Percentiles rank a stretch among this genome's conserved stretches.
Conservation (phyloP, 208 protist genomes). For the Leishmania tropica region DNA sequence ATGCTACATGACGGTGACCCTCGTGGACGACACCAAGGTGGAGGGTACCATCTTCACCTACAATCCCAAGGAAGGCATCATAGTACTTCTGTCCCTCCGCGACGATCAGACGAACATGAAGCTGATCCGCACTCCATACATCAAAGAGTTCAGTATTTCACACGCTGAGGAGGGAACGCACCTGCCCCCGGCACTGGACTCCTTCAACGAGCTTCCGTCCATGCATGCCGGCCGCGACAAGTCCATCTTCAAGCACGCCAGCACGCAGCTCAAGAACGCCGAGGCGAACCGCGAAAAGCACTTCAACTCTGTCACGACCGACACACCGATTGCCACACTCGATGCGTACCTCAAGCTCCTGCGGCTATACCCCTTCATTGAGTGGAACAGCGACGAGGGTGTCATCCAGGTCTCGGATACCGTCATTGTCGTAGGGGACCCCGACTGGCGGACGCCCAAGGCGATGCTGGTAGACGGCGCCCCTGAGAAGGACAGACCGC, state of each 20-base stretch:
- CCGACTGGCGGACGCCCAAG: conserved; percentile 68
- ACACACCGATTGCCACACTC: conserved; percentile 72
- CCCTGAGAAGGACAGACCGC: conserved; percentile 44
- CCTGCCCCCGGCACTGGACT: conserved; percentile 63
- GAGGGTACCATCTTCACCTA: conserved; percentile 86
- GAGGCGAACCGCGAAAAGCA: conserved; percentile 41
- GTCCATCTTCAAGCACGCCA: conserved; percentile 84
- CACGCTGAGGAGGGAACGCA: conserved; percentile 42
- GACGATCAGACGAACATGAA: conserved; percentile 58
- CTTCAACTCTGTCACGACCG: conserved; percentile 45
- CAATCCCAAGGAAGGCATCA: conserved; percentile 69
- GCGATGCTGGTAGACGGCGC: conserved; percentile 61
- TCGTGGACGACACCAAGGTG: conserved; percentile 65
- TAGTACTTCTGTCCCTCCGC: conserved; percentile 65
- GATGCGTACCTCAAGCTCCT: conserved; percentile 67
- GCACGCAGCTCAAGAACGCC: conserved; percentile 66
- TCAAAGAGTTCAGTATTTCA: conserved; percentile 64
- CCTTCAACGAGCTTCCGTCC: conserved; percentile 65
- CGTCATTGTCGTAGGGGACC: conserved; percentile 73
- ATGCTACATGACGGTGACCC: conserved; percentile 53
- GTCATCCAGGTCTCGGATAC: conserved; percentile 74
- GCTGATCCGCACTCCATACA: conserved; percentile 75
- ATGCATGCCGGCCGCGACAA: conserved; percentile 85
- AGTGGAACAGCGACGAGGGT: conserved; percentile 75
- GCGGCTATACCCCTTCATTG: conserved; percentile 77